Percentiles rank a stretch among this genome's conserved stretches.
phyloP scores from a whole-genome alignment of 768 basidiomycete species.

The Dentipellis fragilis region DNA sequence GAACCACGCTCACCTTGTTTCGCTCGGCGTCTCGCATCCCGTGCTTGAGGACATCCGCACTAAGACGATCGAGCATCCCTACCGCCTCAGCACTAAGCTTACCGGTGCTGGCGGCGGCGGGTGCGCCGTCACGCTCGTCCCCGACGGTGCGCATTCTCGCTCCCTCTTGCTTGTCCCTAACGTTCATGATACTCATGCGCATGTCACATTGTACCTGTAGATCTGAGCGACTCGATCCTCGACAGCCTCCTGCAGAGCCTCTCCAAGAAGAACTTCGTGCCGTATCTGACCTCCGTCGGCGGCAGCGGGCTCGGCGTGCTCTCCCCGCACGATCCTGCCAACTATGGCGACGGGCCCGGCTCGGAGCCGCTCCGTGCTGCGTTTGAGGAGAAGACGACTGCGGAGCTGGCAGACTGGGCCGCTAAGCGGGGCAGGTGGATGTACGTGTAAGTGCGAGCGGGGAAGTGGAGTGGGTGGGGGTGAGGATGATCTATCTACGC shows the following conservation, averaged over 20 bases:
- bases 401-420: slow-evolving; percentile 27
- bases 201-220: slow-evolving; percentile 29
- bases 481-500: too few relatives aligned
- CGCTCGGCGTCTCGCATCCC: slow-evolving; percentile 87
- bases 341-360: not conserved
- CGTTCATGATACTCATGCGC: not conserved
- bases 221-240: slow-evolving; percentile 54
- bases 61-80: slow-evolving; percentile 55
- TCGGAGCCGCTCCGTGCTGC: slow-evolving; percentile 9
- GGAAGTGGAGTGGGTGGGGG: not conserved
- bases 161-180: slow-evolving; percentile 7
- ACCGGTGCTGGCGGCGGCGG: slow-evolving; percentile 98
- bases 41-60: slow-evolving; percentile 71
- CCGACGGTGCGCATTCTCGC: slow-evolving; percentile 57
- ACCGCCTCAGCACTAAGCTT: slow-evolving; percentile 79
- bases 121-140: slow-evolving; percentile 92
- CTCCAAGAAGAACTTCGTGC: slow-evolving; percentile 54
- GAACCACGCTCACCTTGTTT: slow-evolving; percentile 79
- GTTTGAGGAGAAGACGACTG: slow-evolving; percentile 19
- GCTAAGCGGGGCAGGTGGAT: slow-evolving; percentile 28
- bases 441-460: slow-evolving; percentile 23
- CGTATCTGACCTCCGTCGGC: slow-evolving; percentile 88
- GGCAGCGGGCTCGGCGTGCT: slow-evolving; percentile 88
- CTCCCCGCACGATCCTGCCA: slow-evolving; percentile 36
- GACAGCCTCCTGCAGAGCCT: slow-evolving; percentile 51